Evolutionary conservation across 2,329 filamentous ascomycete genomes (phyloP).

Genomic region (Alternaria arbusti): DNA sequence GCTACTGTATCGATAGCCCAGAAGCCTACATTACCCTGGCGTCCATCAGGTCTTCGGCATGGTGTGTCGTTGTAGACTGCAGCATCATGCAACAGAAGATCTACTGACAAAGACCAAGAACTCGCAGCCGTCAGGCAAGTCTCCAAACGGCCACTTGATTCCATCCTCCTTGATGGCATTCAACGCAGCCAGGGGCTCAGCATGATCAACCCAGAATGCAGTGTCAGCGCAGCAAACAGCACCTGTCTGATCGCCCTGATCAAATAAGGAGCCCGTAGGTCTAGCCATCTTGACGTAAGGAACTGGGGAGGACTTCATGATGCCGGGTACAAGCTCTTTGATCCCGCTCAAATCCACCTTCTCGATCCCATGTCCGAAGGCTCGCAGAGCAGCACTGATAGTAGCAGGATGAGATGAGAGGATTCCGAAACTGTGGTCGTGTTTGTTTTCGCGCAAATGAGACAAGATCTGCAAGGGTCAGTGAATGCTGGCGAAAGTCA

Average conservation of each 20-base stretch:
- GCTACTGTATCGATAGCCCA: accelerated
- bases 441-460: not conserved
- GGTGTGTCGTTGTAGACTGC: not conserved
- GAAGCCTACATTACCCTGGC: not conserved
- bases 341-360: not conserved
- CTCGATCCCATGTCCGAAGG: not conserved
- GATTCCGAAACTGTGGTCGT: not conserved
- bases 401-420: conserved; percentile 1
- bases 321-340: not conserved
- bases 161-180: not conserved
- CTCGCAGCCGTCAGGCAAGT: not conserved
- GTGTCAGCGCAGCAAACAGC: conserved; percentile 1
- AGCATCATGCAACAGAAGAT: not conserved
- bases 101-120: not conserved
- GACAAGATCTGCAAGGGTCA: not conserved
- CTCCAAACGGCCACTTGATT: not conserved
- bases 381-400: not conserved
- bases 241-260: not conserved
- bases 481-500: not conserved
- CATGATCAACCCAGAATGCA: conserved; percentile 2
- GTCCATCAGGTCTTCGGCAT: not conserved
- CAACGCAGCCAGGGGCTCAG: not conserved
- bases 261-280: not conserved
- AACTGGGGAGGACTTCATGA: not conserved
- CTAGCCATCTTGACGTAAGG: not conserved